These are phyloP conservation scores for Fraxinus sp. DNA, from an alignment of 305 asterid species.

Conservation along the genomic window DNA sequence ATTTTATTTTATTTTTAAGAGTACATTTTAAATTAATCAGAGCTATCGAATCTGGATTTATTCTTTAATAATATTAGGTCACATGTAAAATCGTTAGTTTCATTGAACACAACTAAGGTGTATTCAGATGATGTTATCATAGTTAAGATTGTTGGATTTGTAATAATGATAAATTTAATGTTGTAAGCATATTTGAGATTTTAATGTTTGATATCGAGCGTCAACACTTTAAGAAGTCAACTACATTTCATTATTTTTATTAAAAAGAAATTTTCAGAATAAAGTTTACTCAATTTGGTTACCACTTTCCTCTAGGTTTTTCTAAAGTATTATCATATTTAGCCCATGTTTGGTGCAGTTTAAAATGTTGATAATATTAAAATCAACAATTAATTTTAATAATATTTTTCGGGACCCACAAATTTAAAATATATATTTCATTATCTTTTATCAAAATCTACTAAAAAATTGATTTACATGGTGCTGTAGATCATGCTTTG, in stretches of 20 bases:
- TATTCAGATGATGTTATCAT: not conserved
- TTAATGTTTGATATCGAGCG: not conserved
- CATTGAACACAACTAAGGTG: not conserved
- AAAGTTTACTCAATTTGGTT: not conserved
- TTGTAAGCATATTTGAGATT: not conserved
- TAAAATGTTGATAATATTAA: no score
- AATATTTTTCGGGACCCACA: no score
- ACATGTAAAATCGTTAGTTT: not conserved
- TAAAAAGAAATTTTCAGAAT: not conserved
- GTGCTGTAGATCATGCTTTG: not conserved
- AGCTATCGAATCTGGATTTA: not conserved
- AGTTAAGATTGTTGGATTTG: not conserved
- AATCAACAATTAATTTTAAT: no score
- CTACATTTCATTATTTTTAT: not conserved
- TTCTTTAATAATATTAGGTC: not conserved
- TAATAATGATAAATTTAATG: not conserved
- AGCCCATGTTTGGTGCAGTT: no score
- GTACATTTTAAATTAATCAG: not conserved
- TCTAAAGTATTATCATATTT: no score
- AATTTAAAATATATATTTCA: no score
- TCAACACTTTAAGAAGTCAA: not conserved
- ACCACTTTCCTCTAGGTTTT: no score
- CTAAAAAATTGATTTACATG: no score
- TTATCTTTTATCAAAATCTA: no score
- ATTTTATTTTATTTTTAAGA: not conserved